Evolutionary conservation across 805 yeast species (phyloP), one percentile per base, ranked within the genome.

Genomic region (Isabelozyma heimii): DNA sequence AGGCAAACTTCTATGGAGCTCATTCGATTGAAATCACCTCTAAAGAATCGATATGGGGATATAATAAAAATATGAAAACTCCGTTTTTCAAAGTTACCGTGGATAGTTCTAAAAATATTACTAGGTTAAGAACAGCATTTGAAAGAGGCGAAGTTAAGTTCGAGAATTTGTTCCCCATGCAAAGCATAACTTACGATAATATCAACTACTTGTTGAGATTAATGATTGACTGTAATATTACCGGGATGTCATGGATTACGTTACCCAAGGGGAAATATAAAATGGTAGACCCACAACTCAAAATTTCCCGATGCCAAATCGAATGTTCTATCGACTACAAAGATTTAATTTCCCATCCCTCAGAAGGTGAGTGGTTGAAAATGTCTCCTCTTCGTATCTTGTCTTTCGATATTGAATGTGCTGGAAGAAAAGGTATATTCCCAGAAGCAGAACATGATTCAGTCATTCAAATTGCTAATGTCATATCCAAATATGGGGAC

Each of bases 201-300:
- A 84, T 94, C 52, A 89, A 91, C 48, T 95, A 87, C 63, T 73
- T 90, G 35, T 67, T 95, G 50, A 77, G 99, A 58, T 73, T 91
- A 67, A 90, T 94, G 94, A 82, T 94, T 41, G 99, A 94, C 69
- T 85, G 96, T 67, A 82, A 85, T 44, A 89, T 92, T 52, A 87
- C 92, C 0, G 95, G 99, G 38, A 94, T 94, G 99, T 87, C 95
- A 24, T 94, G 99, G 99, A 77, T 95, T 26, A 87, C 97, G 0
- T 76, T 92, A 24, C 97, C 98, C 0, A 80, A 76, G 48, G 83
- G 83, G 0, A 85, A 80, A 55, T 95, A 91, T 65, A 58, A 62
- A 1, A 44, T 83, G 53, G 75, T 82, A 2, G 65, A 72, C 3
- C 54, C 63, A 1, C 52, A 57, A 2, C 57, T 66, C 10, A 74